Percentiles rank a stretch among this genome's conserved stretches.
Evolutionary conservation across 768 basidiomycete species (phyloP).

Genomic region (Xerocomellus amylosporus): DNA sequence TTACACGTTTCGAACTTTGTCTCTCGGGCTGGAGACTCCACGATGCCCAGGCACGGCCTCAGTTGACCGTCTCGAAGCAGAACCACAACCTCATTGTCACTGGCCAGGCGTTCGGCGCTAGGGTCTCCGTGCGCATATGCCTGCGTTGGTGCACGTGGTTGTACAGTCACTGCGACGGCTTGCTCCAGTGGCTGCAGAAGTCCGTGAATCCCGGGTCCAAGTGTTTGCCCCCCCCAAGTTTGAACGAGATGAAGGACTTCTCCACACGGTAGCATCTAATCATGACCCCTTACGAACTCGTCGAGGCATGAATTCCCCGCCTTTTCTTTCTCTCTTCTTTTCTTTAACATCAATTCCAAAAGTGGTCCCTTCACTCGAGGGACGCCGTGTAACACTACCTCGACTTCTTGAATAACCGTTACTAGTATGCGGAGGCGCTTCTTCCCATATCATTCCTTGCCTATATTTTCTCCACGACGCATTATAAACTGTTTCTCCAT

Average conservation of each 20-base stretch:
- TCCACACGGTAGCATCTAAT: conserved; percentile 1
- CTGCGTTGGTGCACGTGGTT: conserved; percentile 26
- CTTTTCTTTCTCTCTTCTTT: neutral
- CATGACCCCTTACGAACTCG: neutral
- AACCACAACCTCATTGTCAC: conserved; percentile 21
- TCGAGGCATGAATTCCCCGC: neutral
- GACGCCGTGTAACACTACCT: conserved; percentile 3
- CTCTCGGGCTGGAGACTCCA: conserved; percentile 22
- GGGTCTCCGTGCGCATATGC: conserved; percentile 20
- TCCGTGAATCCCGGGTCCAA: neutral
- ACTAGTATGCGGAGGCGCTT: neutral
- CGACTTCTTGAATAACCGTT: conserved; percentile 6
- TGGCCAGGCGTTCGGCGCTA: conserved; percentile 26
- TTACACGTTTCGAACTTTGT: conserved; percentile 27
- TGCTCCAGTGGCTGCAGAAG: conserved; percentile 3
- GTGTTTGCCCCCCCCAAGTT: neutral
- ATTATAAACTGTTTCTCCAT: neutral
- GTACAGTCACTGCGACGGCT: conserved; percentile 10
- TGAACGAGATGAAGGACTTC: conserved; percentile 2
- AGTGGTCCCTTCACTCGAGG: neutral
- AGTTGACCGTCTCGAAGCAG: conserved; percentile 22
- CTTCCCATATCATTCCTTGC: neutral
- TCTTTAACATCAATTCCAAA: neutral
- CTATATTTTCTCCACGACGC: conserved; percentile 5
- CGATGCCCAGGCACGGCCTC: conserved; percentile 19